Base-by-base conservation (phyloP, 2,329 filamentous ascomycete species). In the Paramyrothecium roridum region DNA sequence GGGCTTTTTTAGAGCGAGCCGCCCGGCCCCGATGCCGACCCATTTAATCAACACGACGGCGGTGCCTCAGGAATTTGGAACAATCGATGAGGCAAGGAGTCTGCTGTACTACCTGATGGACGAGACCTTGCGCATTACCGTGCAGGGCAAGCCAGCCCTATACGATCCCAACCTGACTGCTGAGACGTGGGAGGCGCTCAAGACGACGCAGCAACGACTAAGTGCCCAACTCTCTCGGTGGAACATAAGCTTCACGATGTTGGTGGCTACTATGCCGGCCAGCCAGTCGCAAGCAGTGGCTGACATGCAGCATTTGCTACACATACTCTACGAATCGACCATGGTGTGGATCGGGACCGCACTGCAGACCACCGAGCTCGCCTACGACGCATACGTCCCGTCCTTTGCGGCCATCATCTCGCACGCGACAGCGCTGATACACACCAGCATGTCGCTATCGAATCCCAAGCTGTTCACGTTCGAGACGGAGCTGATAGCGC, bases 401-500 rank as follows among this genome's bases (percentile, higher is more conserved):
- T 63, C 65, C 4, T 77, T 78, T 34, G 66, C 70, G 12, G 59
- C 66, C 46, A 71, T 78, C 46, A 66, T 77, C 30, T 66, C 69
- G 1, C 58, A 73, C 0, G 69, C 71, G 0, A 65, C 67, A 3
- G 61, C 65, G 0, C 64, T 73, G 19, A 62, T 70, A 17, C 50
- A 56, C 3, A 57, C 61, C 1, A 46, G 59, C 1, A 51, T 58
- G 21, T 19, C 23, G 52, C 58, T 54, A 30, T 19, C 57, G 26
- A 56, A 55, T 50, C 50, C 60, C 53, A 52, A 62, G 48, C 20
- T 61, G 3, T 79, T 79, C 37, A 70, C 67, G 7, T 78, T 78
- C 48, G 75, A 78, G 43, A 76, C 73, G 13, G 73, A 76, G 20
- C 53, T 77, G 1, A 66, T 78, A 23, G 70, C 74, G 0, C 71